Conservation (phyloP, 2,329 filamentous ascomycete genomes). For the Trichoderma afroharzianum region DNA sequence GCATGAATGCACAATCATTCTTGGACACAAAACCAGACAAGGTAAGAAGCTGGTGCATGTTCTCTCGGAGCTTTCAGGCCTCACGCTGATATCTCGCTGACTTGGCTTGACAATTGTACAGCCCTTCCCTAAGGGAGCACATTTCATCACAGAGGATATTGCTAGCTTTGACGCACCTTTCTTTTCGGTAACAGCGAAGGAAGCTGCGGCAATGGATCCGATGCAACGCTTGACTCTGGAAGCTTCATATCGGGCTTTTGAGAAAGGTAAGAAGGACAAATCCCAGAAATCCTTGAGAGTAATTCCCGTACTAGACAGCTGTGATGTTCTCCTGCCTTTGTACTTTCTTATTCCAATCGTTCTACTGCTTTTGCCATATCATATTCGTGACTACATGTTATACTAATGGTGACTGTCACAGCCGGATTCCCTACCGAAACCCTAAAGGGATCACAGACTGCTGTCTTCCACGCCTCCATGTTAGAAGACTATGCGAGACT, state of each 20-base stretch:
- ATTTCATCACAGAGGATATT: conserved; percentile 6
- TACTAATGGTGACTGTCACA: background rate
- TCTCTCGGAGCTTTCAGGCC: too few species aligned
- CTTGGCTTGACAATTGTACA: background rate
- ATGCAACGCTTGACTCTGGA: conserved; percentile 18
- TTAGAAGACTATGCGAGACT: conserved; percentile 36
- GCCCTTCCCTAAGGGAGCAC: background rate
- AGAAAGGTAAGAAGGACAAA: background rate
- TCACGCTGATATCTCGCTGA: too few species aligned
- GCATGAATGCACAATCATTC: conserved; percentile 29
- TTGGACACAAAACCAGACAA: conserved; percentile 6
- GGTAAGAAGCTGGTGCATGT: background rate
- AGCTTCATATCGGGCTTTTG: conserved; percentile 14
- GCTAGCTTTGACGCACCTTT: conserved; percentile 23
- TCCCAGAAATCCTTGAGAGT: background rate
- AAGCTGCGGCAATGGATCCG: conserved; percentile 17
- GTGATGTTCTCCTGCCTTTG: too few species aligned
- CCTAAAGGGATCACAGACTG: conserved; percentile 29
- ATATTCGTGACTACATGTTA: too few species aligned
- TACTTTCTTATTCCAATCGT: too few species aligned
- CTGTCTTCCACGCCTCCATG: conserved; percentile 38
- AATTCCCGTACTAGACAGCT: too few species aligned
- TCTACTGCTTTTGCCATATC: too few species aligned
- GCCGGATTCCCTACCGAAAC: conserved; percentile 33
- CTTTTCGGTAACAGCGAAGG: conserved; percentile 27